Percentiles rank a stretch among this genome's conserved stretches.
phyloP scores from a whole-genome alignment of 495 filamentous ascomycete species.

The Penicillium tannophilum region DNA sequence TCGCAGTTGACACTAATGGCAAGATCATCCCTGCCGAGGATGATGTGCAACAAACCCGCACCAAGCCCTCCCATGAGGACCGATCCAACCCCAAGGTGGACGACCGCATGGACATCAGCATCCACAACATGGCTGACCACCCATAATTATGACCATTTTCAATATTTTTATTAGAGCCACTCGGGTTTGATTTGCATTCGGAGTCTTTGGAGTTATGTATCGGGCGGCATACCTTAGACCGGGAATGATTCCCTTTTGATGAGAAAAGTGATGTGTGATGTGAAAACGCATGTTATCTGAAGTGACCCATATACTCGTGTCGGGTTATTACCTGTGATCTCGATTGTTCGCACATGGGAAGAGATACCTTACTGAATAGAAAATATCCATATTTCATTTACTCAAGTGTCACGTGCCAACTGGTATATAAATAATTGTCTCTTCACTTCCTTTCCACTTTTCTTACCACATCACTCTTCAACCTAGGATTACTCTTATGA shows the following conservation, averaged over 20 bases:
- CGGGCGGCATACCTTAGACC: slow-evolving; percentile 18
- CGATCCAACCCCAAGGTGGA: slow-evolving; percentile 43
- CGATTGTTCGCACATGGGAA: not conserved
- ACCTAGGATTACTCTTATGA: too few species aligned
- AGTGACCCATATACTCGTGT: not conserved
- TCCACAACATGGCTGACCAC: slow-evolving; percentile 61
- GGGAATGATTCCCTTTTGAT: slow-evolving; percentile 3
- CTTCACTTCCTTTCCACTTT: not conserved
- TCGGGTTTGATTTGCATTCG: slow-evolving; percentile 17
- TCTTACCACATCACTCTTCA: not conserved
- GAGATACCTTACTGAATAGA: not conserved
- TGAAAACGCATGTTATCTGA: slow-evolving; percentile 8
- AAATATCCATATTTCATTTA: not conserved
- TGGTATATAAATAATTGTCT: not conserved
- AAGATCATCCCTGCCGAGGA: slow-evolving; percentile 54
- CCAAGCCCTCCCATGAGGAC: slow-evolving; percentile 30
- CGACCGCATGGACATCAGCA: slow-evolving; percentile 62
- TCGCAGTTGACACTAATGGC: slow-evolving; percentile 57
- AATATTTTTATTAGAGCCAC: slow-evolving; percentile 12
- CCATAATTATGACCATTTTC: slow-evolving; percentile 29
- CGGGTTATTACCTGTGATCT: not conserved
- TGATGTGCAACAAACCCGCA: not conserved
- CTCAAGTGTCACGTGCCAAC: not conserved
- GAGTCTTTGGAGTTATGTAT: slow-evolving; percentile 24
- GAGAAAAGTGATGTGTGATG: slow-evolving; percentile 10